Evolutionary conservation across 441 rosid genomes (phyloP), one percentile per base, ranked within the genome.

Genomic region (Aleurites moluccanus): DNA sequence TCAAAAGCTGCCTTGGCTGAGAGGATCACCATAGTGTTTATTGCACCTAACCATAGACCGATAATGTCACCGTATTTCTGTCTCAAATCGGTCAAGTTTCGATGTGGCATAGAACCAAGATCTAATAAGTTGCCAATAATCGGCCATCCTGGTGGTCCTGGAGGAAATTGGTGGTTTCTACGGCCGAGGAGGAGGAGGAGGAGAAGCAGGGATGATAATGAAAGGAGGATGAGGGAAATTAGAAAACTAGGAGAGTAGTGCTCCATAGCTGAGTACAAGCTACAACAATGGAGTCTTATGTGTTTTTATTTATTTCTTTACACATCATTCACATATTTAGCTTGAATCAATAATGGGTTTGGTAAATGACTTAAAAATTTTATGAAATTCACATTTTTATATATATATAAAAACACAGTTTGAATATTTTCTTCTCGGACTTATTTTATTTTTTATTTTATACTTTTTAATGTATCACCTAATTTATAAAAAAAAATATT

Each of bases 121-220:
- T 83, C 85, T 52, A 90, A 81, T 69, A 88, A 20, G 77, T 87
- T 87, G 38, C 95, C 89, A 6, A 90, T 10, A 14, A 90, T 45
- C 2, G 90, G 91, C 90, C 90, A 86, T 64, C 89, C 84, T 1
- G 81, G 73, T 6, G 88, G 88, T 3, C 91, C 88, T 0, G 93
- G 90, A 16, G 93, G 88, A 25, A 67, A 83, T 57, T 75, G 65
- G 44, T 67, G 35, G 47, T 52, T 67, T 75, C 75, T 73, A 44
- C 79, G 77, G 79, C 55, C n/a, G n/a, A n/a, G n/a, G n/a, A n/a
- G 69, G 63, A 73, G 67, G 57, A 10, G 44, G 38, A 70, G 28
- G 33, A 83, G 49, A 62, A 84, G 67, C 28, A 84, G 60, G 15
- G 57, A 44, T 56, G 83, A 56, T 14, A 70, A 33, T 20, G 65